Base-by-base conservation (phyloP, 2,329 filamentous ascomycete species). In the Epichloe festucae region DNA sequence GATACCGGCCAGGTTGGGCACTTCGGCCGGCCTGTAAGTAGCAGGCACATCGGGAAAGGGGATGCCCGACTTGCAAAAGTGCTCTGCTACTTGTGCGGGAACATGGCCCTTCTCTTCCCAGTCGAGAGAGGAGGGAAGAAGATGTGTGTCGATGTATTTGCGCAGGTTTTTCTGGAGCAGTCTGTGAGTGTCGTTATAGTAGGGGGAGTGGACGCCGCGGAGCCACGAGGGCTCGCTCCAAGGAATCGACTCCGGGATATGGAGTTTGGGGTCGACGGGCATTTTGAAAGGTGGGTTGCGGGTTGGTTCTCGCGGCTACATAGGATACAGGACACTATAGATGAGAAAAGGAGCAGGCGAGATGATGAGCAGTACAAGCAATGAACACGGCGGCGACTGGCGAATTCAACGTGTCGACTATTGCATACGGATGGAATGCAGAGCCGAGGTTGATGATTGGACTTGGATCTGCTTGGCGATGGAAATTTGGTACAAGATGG, bases 101-200 rank as follows among this genome's bases (percentile, higher is more conserved):
- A 77, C 76, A 50, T 74, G 62, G 2, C 75, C 74, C 2, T 74
- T 74, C 3, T 71, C 72, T 60, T 86, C 83, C 82, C 82, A 86
- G 40, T 84, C 78, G 35, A 81, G 72, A 4, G 76, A 75, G 55
- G 75, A 70, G 0, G 80, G 81, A 2, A 76, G 66, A 44, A 85
- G 70, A 39, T 81, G 66, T 2, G 72, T 69, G 53, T 85, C 75
- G 46, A 85, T 68, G 54, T 84, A 85, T 23, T 70, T 60, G 40
- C 82, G 75, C 0, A 84, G 67, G 4, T 68, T 70, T 39, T 76
- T 70, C 49, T 79, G 78, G 2, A 85, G 70, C n/a, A 65, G 67
- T 35, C 74, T 73, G 60, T 86, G 83, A 2, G 76, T 76, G 14
- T 75, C 70, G 31, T 74, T 82, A 69, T 86, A 85, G 66, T 84